Base-by-base conservation (phyloP, 2,329 filamentous ascomycete genomes). In the Domatiomyces globalis region DNA sequence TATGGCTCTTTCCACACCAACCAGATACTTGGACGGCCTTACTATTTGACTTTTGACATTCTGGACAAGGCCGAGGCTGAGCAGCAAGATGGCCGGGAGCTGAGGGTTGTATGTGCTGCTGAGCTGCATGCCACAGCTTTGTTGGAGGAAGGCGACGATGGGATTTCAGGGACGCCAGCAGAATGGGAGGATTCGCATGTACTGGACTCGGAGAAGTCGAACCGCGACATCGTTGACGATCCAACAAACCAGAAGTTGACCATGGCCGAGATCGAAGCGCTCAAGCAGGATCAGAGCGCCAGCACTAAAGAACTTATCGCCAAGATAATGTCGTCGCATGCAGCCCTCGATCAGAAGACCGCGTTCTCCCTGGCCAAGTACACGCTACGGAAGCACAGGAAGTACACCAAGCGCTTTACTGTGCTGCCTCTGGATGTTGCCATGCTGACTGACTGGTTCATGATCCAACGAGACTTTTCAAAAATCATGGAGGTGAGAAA, bases 341-440 rank as follows among this genome's bases (percentile, higher is more conserved):
- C 85, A 17, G 85, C 84, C 1, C 76, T 98, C 44, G 88, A 94
- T 59, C 85, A 96, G 70, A 98, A 98, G 74, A 96, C 92, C 0
- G 77, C 81, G 0, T 98, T 94, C 63, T 94, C 88, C 2, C 73
- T 95, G 52, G 89, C 90, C 44, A 98, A 98, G 67, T 98, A 98
- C 69, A 95, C 92, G 63, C 73, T 96, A 17, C 76, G 94, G 45
- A 98, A 98, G 71, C 84, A 86, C 57, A 89, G 83, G 65, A 98
- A 98, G 69, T 96, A 94, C 65, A 77, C 96, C 57, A 83, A 85
- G 61, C 77, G 88, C 10, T 96, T 98, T 63, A 87, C 85, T 0
- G 79, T 92, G 1, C 67, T 94, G 49, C 90, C 90, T 0, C 70
- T 96, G 59, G 88, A 95, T 63, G 80, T 94, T 12, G 76, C 81